Base-by-base conservation (phyloP, 2,329 filamentous ascomycete species). In the Ophiognomonia clavigignenti-juglandacearum region DNA sequence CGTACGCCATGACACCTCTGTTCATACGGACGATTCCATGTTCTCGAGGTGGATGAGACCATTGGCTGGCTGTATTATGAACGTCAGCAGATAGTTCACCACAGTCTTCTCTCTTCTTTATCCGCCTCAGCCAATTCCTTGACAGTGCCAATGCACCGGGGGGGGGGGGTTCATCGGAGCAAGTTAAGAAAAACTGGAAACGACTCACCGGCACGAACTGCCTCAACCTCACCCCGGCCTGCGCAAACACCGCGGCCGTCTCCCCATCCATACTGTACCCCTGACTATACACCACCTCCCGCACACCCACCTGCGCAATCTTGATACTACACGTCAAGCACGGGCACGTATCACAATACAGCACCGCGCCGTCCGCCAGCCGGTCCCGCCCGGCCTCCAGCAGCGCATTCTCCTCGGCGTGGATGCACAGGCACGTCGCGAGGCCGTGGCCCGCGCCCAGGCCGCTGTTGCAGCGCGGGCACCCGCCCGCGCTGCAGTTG, bases 291-390 rank as follows among this genome's bases (percentile, higher is more conserved):
- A 98, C 91, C 13, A 98, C 93, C 72, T 98, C 93, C 35, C 80
- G 82, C 55, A 98, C 96, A 16, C 93, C 93, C 7, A 97, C 89
- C 70, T 98, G 93, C 19, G 89, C 88, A 60, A 98, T 97, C 72
- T 98, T 98, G 72, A 98, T 95, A 59, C 89, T 96, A 67, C 93
- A 98, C 3, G 93, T 98, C 64, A 98, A 73, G 64, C 93, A 98
- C 4, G 93, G 93, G 66, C 93, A 98, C 56, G 91, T 96, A 63
- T 96, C 88, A 67, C 91, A 96, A 68, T 96, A 98, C 22, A 98
- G 71, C 41, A 89, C 86, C 31, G 87, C 81, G 4, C 84, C 87
- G 46, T 88, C 85, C 18, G 88, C 75, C 56, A 98, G 89, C 48
- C 93, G 77, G 66, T 97, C 93, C 57, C 93, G 76, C 1, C 93